Evolutionary conservation across 1,284 basidiomycete species (phyloP).

Genomic region (Cutaneotrichosporon sp.): DNA sequence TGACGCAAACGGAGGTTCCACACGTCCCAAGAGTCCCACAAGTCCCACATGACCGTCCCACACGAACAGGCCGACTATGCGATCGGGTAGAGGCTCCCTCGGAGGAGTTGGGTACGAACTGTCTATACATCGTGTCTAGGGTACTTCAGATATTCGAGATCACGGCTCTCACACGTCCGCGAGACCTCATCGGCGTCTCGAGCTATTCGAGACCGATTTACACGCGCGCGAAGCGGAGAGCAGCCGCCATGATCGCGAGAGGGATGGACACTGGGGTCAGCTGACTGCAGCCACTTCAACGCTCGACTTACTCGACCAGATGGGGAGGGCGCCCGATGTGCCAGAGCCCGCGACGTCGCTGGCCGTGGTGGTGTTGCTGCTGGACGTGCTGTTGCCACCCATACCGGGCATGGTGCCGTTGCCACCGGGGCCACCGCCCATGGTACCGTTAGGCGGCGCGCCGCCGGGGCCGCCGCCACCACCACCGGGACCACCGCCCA

Average conservation of each 20-base stretch:
- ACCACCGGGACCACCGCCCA: constrained; percentile 5
- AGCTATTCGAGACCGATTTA: too few relatives aligned
- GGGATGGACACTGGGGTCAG: constrained; percentile 1
- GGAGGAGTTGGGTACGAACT: too few relatives aligned
- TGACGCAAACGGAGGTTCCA: too few relatives aligned
- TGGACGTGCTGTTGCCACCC: background rate
- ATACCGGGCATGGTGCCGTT: too few relatives aligned
- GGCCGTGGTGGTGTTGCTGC: background rate
- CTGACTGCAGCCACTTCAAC: background rate
- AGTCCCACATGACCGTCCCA: too few relatives aligned
- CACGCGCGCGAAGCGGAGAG: background rate
- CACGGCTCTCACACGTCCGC: too few relatives aligned
- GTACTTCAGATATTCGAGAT: too few relatives aligned
- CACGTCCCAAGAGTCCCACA: too few relatives aligned
- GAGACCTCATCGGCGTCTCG: too few relatives aligned
- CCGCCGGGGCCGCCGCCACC: background rate
- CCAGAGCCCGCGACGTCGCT: background rate
- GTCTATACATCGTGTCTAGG: too few relatives aligned
- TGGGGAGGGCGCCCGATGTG: background rate
- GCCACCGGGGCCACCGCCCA: constrained; percentile 5
- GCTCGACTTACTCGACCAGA: background rate
- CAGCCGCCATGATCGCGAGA: background rate
- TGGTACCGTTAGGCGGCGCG: background rate
- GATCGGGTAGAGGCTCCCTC: too few relatives aligned
- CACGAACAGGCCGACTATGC: too few relatives aligned